A percentile compares a stretch with the other conserved stretches of the same genome.
Conservation (phyloP, 768 basidiomycete species). For the Mycena crocata region DNA sequence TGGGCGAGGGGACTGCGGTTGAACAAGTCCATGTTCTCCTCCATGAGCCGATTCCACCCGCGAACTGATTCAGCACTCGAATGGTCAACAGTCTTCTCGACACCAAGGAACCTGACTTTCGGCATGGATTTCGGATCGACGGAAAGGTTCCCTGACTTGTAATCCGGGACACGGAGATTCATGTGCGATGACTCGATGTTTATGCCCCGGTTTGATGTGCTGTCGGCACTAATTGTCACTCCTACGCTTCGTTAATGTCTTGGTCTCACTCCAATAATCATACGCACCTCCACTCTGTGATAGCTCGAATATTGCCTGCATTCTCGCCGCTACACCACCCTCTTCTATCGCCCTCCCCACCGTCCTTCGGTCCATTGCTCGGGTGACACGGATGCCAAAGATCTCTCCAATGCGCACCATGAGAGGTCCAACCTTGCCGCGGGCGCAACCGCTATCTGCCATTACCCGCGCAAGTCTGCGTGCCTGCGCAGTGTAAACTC, state of each 20-base stretch:
- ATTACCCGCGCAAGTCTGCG: constrained; percentile 30
- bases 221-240: constrained; percentile 12
- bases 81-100: constrained; percentile 20
- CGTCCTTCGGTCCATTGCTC: constrained; percentile 29
- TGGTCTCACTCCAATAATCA: neutral
- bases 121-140: neutral
- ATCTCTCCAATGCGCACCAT: constrained; percentile 24
- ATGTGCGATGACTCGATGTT: constrained; percentile 15
- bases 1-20: constrained; percentile 4
- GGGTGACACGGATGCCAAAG: constrained; percentile 26
- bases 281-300: constrained; percentile 19
- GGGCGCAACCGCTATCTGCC: constrained; percentile 30
- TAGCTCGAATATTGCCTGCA: constrained; percentile 29
- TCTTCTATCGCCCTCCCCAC: constrained; percentile 31
- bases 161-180: neutral
- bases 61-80: neutral
- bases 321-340: constrained; percentile 21
- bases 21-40: neutral
- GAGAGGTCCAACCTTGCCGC: constrained; percentile 21
- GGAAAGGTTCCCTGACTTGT: neutral
- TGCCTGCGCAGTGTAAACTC: constrained; percentile 33
- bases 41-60: neutral
- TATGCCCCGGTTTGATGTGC: constrained; percentile 12
- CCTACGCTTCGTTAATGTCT: neutral
- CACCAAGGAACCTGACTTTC: constrained; percentile 7